Conservation (phyloP, 2,329 filamentous ascomycete genomes). For the Colletotrichum zoysiae region DNA sequence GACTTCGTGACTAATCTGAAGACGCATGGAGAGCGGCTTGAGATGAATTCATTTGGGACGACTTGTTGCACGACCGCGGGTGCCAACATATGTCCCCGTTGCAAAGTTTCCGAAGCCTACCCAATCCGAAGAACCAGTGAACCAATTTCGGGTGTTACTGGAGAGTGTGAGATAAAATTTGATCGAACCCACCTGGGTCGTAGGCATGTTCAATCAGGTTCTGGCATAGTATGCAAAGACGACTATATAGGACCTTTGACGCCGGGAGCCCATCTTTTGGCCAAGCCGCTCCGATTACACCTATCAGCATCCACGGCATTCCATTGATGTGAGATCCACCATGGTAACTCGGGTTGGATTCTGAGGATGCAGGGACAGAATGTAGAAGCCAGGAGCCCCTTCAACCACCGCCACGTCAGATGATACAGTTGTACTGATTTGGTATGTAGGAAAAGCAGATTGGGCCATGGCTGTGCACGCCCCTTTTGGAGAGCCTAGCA, state of each 20-base stretch:
- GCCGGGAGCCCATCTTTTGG: background rate
- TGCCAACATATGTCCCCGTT: background rate
- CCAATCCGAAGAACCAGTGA: constrained; percentile 2
- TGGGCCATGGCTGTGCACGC: constrained; percentile 28
- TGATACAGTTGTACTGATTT: too few species aligned
- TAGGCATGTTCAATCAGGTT: background rate
- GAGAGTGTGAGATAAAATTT: constrained; percentile 5
- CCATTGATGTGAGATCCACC: constrained; percentile 2
- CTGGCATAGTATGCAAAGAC: constrained; percentile 19
- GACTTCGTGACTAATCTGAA: constrained; percentile 15
- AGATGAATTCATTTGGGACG: constrained; percentile 24
- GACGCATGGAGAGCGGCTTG: background rate
- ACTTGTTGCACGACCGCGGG: background rate
- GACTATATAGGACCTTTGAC: constrained; percentile 33
- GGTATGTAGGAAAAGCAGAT: background rate
- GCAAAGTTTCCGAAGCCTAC: background rate
- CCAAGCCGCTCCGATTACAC: constrained; percentile 22
- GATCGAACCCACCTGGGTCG: constrained; percentile 24
- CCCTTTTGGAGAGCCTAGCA: constrained; percentile 2
- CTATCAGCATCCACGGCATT: constrained; percentile 16
- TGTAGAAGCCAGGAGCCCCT: constrained; percentile 21
- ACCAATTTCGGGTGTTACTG: constrained; percentile 1
- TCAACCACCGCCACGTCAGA: constrained; percentile 14
- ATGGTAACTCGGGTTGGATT: constrained; percentile 28
- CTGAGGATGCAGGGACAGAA: constrained; percentile 20